Conservation (phyloP, 2,329 filamentous ascomycete species). For the Whalleya microplaca region DNA sequence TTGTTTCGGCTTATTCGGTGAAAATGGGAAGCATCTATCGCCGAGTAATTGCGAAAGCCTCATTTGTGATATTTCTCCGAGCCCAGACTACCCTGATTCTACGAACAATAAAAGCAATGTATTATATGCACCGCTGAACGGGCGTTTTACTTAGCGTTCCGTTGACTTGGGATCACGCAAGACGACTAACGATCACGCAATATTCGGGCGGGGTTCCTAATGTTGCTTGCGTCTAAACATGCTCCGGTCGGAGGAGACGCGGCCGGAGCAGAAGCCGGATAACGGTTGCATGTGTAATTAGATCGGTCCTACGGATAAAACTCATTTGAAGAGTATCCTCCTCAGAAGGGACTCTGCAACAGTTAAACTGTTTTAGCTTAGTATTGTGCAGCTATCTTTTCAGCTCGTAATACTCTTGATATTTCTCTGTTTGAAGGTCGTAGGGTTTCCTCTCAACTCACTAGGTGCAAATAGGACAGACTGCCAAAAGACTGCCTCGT, state of each 20-base stretch:
- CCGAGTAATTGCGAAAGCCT: background rate
- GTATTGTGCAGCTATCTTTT: background rate
- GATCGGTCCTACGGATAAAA: too few relatives aligned
- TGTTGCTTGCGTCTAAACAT: slow-evolving; percentile 4
- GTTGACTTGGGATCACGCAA: slow-evolving; percentile 19
- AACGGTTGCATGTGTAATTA: too few relatives aligned
- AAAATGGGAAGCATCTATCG: background rate
- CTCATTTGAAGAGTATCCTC: background rate
- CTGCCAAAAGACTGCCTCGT: too few relatives aligned
- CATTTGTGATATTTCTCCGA: background rate
- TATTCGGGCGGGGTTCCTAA: slow-evolving; percentile 15
- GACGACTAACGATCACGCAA: slow-evolving; percentile 21
- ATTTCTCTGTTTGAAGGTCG: background rate
- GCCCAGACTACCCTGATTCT: background rate
- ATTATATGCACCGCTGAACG: slow-evolving; percentile 1
- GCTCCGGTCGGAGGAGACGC: slow-evolving; percentile 14
- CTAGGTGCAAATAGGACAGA: too few relatives aligned
- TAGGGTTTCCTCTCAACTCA: too few relatives aligned
- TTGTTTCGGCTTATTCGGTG: background rate
- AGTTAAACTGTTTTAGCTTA: background rate
- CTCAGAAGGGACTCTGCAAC: background rate
- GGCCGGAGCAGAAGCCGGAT: too few relatives aligned
- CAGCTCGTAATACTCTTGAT: background rate
- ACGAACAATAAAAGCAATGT: slow-evolving; percentile 2
- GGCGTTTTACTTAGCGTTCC: slow-evolving; percentile 1